Base-by-base conservation (phyloP, 129 eudicot species). In the Oenanthe sinensis region DNA sequence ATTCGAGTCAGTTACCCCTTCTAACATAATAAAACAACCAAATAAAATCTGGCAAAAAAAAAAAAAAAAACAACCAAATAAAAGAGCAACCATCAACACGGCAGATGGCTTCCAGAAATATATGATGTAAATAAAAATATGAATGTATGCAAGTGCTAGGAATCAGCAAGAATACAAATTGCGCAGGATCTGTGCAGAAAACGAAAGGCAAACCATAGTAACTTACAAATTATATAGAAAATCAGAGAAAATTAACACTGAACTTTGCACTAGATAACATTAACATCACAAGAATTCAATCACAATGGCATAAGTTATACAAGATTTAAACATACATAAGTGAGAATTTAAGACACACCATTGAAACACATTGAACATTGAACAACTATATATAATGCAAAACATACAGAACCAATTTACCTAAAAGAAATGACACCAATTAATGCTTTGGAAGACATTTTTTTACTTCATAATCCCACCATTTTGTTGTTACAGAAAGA, bases 381-480 rank as follows among this genome's bases (percentile, higher is more conserved):
- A 54, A 54, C 63, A 54, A 20, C 11, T 48, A 16, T 1, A 52
- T 13, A 44, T 24, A 40, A 42, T 22, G 42, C 8, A 6, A 52
- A 70, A 74, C 0, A 5, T 49, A 44, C 22, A 30, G 36, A 47
- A 82, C 80, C 54, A 54, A 24, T 17, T 84, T 78, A 84, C 86
- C 83, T 84, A 42, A 24, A 16, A 52, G 45, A 49, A 45, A 84
- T 73, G 60, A 52, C 75, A 74, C 79, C 81, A 83, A 76, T 80
- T 74, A 76, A 28, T 39, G 28, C 48, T 79, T 10, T 79, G 48
- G 33, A 70, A 40, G 3, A 2, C 62, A 22, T 28, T 15, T 4
- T 79, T n/a, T n/a, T n/a, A n/a, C n/a, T n/a, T n/a, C n/a, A n/a
- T n/a, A 47, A 69, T 49, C 45, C 75, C 36, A 55, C 65, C 62